Conservation (phyloP, 1,139 yeast species). For the Sugiyamaella japonica region DNA sequence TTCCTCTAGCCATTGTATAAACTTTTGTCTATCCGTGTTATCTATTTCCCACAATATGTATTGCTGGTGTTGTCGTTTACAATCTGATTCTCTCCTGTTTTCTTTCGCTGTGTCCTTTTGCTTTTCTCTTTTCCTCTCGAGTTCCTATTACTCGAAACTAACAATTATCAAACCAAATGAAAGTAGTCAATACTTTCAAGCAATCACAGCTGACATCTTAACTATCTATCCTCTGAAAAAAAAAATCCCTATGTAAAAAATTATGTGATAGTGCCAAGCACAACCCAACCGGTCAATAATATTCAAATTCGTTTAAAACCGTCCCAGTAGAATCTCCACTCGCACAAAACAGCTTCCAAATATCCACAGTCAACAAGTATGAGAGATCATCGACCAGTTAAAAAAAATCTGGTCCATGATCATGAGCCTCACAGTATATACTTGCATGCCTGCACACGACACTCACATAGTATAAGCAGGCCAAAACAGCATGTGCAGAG, state of each 20-base stretch:
- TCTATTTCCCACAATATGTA: too few species aligned
- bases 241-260: neutral
- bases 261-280: neutral
- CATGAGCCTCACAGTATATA: conserved; percentile 11
- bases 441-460: conserved; percentile 15
- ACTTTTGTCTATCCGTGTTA: too few species aligned
- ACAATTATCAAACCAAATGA: conserved; percentile 14
- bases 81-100: neutral
- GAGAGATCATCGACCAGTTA: conserved; percentile 1
- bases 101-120: conserved; percentile 1
- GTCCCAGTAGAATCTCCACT: too few species aligned
- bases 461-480: neutral
- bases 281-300: too few species aligned
- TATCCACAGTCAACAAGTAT: neutral
- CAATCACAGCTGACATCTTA: conserved; percentile 15
- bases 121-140: neutral
- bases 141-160: conserved; percentile 5
- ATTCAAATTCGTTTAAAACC: too few species aligned
- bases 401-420: conserved; percentile 10
- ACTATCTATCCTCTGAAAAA: conserved; percentile 1
- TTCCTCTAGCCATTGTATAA: conserved; percentile 19
- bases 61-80: neutral
- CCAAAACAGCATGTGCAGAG: too few species aligned
- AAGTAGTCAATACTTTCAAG: conserved; percentile 17
- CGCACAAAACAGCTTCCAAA: too few species aligned